phyloP scores from a whole-genome alignment of 1,284 basidiomycete species.

The Athelia psychrophila region DNA sequence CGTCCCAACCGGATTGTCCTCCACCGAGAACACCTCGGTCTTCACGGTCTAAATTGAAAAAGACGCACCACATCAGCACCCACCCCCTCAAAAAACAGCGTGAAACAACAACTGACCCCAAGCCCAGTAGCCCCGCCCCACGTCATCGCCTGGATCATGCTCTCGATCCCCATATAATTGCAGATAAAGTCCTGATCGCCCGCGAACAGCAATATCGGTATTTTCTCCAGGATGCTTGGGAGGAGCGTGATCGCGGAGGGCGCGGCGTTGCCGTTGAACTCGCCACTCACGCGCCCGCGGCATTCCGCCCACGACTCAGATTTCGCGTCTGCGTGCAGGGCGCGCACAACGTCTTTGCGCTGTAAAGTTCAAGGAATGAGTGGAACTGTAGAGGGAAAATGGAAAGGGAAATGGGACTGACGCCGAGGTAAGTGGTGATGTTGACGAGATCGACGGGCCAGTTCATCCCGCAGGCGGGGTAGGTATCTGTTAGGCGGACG shows the following conservation, averaged over 20 bases:
- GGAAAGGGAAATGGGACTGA: conserved; percentile 36
- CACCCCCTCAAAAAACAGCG: conserved; percentile 1
- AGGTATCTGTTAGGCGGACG: conserved; percentile 80
- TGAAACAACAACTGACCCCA: conserved; percentile 53
- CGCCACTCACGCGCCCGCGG: conserved; percentile 60
- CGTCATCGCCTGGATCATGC: conserved; percentile 76
- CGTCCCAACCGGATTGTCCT: conserved; percentile 77
- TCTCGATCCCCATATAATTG: conserved; percentile 91
- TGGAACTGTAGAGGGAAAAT: too few species aligned
- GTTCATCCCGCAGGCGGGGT: conserved; percentile 95
- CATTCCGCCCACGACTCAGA: conserved; percentile 92
- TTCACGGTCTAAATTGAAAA: conserved; percentile 56
- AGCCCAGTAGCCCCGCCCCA: conserved; percentile 90
- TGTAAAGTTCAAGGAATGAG: too few species aligned
- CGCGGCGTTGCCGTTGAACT: conserved; percentile 58
- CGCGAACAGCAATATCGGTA: conserved; percentile 89
- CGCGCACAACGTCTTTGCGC: conserved; percentile 77
- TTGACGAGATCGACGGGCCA: conserved; percentile 92
- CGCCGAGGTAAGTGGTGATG: conserved; percentile 79
- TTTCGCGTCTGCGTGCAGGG: conserved; percentile 82
- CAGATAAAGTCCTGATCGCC: conserved; percentile 97
- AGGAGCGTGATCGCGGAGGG: conserved; percentile 78
- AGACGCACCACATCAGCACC: conserved; percentile 2
- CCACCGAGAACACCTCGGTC: conserved; percentile 79
- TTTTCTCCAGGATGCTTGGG: conserved; percentile 74